phyloP scores from a whole-genome alignment of 2,329 filamentous ascomycete genomes.

The Bipolaris sorokiniana region DNA sequence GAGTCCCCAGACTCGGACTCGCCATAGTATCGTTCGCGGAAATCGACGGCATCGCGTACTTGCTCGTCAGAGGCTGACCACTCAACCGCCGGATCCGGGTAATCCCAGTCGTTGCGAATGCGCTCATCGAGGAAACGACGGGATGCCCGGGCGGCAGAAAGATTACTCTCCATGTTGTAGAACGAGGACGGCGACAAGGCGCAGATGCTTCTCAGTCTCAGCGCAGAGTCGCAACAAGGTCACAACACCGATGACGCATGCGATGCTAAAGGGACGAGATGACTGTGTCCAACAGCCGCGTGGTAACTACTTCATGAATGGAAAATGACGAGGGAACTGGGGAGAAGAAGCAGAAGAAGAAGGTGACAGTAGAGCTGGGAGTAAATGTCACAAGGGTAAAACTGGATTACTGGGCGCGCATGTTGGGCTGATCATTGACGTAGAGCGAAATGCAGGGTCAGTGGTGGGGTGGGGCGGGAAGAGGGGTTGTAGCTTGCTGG shows the following conservation, averaged over 20 bases:
- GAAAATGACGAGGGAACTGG: neutral
- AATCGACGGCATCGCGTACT: constrained; percentile 42
- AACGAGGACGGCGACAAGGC: neutral
- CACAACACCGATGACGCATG: constrained; percentile 9
- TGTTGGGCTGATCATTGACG: neutral
- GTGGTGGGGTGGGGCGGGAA: neutral
- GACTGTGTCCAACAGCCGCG: neutral
- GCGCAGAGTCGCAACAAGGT: neutral
- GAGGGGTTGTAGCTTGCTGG: neutral
- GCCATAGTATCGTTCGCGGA: constrained; percentile 54
- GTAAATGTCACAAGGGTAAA: neutral
- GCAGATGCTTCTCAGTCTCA: neutral
- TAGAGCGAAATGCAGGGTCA: neutral
- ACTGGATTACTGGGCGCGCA: neutral
- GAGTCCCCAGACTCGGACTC: constrained; percentile 37
- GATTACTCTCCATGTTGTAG: constrained; percentile 48
- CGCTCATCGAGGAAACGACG: constrained; percentile 51
- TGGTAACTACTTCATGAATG: neutral
- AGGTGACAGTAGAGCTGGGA: neutral
- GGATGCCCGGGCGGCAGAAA: constrained; percentile 51
- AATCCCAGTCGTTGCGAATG: constrained; percentile 56
- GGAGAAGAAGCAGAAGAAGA: neutral
- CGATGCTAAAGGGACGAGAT: neutral
- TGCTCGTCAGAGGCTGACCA: constrained; percentile 46
- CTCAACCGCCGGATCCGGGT: constrained; percentile 42